Conservation (phyloP, 495 filamentous ascomycete species). For the Mycothermus thermophilus region DNA sequence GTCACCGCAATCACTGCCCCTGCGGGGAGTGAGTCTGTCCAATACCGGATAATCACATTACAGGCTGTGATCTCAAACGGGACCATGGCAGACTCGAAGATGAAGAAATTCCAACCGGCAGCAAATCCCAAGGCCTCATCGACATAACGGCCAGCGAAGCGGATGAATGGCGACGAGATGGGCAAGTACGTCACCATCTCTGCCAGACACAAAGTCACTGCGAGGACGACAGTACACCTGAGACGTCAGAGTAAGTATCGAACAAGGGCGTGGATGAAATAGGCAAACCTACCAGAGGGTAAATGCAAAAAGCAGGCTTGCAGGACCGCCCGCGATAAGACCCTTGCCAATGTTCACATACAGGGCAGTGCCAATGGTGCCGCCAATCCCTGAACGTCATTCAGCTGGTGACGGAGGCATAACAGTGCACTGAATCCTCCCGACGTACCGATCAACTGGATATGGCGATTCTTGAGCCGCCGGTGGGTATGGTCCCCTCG, state of each 20-base stretch:
- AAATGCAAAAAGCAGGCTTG: conserved; percentile 62
- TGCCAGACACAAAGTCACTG: conserved; percentile 54
- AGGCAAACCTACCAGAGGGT: conserved; percentile 50
- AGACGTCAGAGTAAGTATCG: background rate
- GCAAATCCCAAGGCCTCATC: conserved; percentile 57
- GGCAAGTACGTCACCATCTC: conserved; percentile 78
- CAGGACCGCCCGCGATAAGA: conserved; percentile 59
- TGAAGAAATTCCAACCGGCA: conserved; percentile 64
- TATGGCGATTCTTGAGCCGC: conserved; percentile 34
- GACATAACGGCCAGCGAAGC: conserved; percentile 67
- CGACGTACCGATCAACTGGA: conserved; percentile 36
- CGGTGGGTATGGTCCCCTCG: conserved; percentile 25
- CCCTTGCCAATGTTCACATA: conserved; percentile 49
- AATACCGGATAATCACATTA: conserved; percentile 54
- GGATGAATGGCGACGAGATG: conserved; percentile 70
- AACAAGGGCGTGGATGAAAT: no score
- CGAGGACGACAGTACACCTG: conserved; percentile 53
- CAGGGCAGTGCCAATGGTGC: conserved; percentile 27
- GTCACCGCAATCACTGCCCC: conserved; percentile 49
- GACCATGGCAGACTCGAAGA: conserved; percentile 52
- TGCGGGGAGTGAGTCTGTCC: conserved; percentile 49
- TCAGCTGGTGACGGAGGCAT: background rate
- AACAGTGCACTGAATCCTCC: background rate
- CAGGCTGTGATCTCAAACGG: conserved; percentile 61
- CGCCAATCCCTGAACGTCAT: conserved; percentile 39